These are phyloP conservation scores for Emmonsiellopsis sp. DNA, from an alignment of 2,329 filamentous ascomycete genomes.

Conservation along the genomic window DNA sequence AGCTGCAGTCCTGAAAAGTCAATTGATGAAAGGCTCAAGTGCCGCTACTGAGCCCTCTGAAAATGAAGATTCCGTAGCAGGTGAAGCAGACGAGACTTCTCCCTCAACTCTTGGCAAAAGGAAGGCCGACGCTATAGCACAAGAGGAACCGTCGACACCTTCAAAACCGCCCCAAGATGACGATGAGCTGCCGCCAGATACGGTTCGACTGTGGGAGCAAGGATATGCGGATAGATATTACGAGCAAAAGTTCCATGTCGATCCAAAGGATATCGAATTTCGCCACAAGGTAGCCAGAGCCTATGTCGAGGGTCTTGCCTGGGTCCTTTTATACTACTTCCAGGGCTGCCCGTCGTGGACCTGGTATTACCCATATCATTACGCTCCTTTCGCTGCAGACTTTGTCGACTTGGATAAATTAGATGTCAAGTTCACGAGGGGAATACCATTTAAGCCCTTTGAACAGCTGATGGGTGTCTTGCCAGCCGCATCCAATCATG, in stretches of 20 bases:
- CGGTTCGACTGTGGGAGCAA: slow-evolving; percentile 85
- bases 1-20: slow-evolving; percentile 75
- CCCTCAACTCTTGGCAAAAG: slow-evolving; percentile 37
- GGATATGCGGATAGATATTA: slow-evolving; percentile 96
- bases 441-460: slow-evolving; percentile 78
- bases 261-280: slow-evolving; percentile 72
- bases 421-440: slow-evolving; percentile 72
- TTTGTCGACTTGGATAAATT: slow-evolving; percentile 76
- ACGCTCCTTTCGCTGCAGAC: slow-evolving; percentile 92
- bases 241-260: slow-evolving; percentile 86
- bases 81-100: slow-evolving; percentile 15
- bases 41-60: slow-evolving; percentile 17
- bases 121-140: slow-evolving; percentile 62
- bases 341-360: slow-evolving; percentile 98
- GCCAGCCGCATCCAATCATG: slow-evolving; percentile 84
- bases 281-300: slow-evolving; percentile 77
- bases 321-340: slow-evolving; percentile 96
- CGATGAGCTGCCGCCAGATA: slow-evolving; percentile 63
- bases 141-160: slow-evolving; percentile 52
- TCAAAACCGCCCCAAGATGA: slow-evolving; percentile 28
- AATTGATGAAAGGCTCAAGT: slow-evolving; percentile 47
- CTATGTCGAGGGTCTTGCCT: slow-evolving; percentile 91
- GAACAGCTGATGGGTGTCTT: slow-evolving; percentile 98
- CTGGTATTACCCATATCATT: slow-evolving; percentile 98
- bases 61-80: slow-evolving; percentile 14